Evolutionary conservation across 2,329 filamentous ascomycete species (phyloP), one percentile per base, ranked within the genome.

Genomic region (Incumbomyces delicatus): DNA sequence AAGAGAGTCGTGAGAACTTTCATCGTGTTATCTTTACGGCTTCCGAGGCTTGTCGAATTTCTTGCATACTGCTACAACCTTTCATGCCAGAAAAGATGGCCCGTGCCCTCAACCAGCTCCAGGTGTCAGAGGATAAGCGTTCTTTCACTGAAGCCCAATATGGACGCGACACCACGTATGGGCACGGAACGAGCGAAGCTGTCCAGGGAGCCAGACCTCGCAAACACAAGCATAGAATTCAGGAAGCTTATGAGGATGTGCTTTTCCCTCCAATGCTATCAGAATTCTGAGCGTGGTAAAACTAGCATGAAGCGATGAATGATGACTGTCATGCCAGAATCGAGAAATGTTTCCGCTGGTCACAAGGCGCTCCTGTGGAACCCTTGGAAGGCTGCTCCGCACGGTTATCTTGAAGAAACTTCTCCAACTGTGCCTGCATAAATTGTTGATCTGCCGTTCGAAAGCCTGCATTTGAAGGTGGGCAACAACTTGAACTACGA

Each of bases 1-100:
- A 58, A 0, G 35, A 51, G n/a, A 44, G 32, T 32, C 32, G 43
- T 14, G 42, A 49, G 13, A 22, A 40, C 13, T 58, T 61, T 2
- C 64, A 65, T 30, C 64, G 61, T 1, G 74, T 76, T 32, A 72
- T 98, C 22, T 95, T 78, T 62, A 73, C 83, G 36, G 72, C 74
- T 36, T 77, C 81, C 7, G 92, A 98, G 66, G 77, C 83, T 3
- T 63, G 95, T 39, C 83, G 92, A 32, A 78, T 95, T 18, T 71
- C 74, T 1, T 87, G 82, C 12, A 95, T 98, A 56, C 70, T 96
- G 39, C 69, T 98, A 37, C 89, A 95, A 63, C 88, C 92, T 1
- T 86, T 89, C 60, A 94, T 98, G 76, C 92, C 92, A 0, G 72
- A 69, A 34, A 94, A 94, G 64, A 77, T 87, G 39, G 66, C 67